Evolutionary conservation across 2,329 filamentous ascomycete genomes (phyloP).

Genomic region (Boeremia lycopersici): DNA sequence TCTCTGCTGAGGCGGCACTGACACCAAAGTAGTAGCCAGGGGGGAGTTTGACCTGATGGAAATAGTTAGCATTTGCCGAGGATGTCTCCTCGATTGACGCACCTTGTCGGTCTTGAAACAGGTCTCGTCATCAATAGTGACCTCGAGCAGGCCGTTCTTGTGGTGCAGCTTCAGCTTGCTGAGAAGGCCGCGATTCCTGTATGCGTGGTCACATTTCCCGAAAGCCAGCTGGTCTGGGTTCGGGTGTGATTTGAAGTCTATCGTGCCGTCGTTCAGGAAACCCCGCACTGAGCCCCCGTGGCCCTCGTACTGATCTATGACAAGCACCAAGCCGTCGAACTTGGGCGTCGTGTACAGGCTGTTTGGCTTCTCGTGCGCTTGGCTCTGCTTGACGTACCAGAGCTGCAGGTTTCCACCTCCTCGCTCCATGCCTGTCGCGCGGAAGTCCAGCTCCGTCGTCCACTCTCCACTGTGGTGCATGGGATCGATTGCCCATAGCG

Average conservation of each 20-base stretch:
- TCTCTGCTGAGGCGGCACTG: slow-evolving; percentile 86
- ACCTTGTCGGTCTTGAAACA: slow-evolving; percentile 83
- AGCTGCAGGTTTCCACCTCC: slow-evolving; percentile 89
- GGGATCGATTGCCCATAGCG: slow-evolving; percentile 75
- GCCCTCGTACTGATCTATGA: slow-evolving; percentile 83
- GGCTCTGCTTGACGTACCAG: slow-evolving; percentile 81
- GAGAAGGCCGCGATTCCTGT: slow-evolving; percentile 87
- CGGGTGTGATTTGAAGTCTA: slow-evolving; percentile 76
- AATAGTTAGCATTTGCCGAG: slow-evolving; percentile 5
- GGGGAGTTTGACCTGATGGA: slow-evolving; percentile 71
- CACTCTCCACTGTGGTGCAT: slow-evolving; percentile 70
- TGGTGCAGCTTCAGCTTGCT: slow-evolving; percentile 79
- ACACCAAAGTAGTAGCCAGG: slow-evolving; percentile 83
- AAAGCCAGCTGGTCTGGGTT: slow-evolving; percentile 87
- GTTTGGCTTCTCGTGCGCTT: slow-evolving; percentile 67
- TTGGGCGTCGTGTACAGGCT: slow-evolving; percentile 84
- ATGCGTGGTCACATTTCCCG: slow-evolving; percentile 87
- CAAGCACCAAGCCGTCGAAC: slow-evolving; percentile 89
- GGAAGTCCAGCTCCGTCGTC: slow-evolving; percentile 84
- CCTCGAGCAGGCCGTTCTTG: slow-evolving; percentile 69
- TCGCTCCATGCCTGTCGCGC: slow-evolving; percentile 82
- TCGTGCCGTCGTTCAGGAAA: slow-evolving; percentile 89
- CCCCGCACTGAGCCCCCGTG: slow-evolving; percentile 81
- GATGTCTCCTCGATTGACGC: slow-evolving; percentile 11
- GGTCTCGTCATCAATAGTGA: slow-evolving; percentile 76